Conservation (phyloP, 2,329 filamentous ascomycete species). For the Aspergillus melleus region DNA sequence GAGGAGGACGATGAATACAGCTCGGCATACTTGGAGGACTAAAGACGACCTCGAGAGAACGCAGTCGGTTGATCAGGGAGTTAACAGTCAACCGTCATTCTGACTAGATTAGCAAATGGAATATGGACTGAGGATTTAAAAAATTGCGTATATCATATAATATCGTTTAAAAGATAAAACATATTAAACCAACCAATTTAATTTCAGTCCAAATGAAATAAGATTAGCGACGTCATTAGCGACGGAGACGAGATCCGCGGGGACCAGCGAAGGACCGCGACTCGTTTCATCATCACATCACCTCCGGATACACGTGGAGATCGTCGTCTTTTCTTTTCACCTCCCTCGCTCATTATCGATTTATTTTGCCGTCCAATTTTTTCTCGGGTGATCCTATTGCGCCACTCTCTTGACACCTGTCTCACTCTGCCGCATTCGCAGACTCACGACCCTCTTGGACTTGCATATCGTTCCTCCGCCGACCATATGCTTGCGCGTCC, state of each 20-base stretch:
- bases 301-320: background rate
- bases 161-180: background rate
- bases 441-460: background rate
- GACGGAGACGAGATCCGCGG: background rate
- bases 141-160: no score
- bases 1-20: constrained; percentile 33
- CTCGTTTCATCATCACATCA: background rate
- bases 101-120: background rate
- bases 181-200: no score
- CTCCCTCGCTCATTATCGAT: background rate
- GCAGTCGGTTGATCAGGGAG: background rate
- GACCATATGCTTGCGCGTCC: background rate
- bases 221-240: background rate
- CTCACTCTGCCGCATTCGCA: background rate
- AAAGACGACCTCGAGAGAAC: background rate
- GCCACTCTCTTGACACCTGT: background rate
- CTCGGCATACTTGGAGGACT: background rate
- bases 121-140: no score
- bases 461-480: background rate
- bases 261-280: background rate
- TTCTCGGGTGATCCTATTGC: background rate
- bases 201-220: no score
- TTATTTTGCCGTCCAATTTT: background rate
- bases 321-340: background rate
- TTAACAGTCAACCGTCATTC: no score